phyloP scores from a whole-genome alignment of 768 basidiomycete species.

The button mushroom (Agaricus bisporus) region DNA sequence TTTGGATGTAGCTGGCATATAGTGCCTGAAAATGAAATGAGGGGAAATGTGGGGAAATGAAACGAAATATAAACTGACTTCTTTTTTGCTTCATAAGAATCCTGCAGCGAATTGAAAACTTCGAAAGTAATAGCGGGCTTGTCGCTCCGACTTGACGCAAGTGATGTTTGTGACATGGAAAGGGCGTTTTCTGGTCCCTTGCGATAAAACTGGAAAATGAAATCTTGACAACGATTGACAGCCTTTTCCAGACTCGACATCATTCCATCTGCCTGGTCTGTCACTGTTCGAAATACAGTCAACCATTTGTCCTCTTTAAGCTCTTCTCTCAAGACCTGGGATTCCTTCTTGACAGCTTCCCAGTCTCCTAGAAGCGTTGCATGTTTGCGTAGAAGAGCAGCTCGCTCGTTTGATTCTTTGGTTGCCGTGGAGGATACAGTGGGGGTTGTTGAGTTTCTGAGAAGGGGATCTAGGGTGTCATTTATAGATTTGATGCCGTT shows the following conservation, averaged over 20 bases:
- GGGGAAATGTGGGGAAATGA: neutral
- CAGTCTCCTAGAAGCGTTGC: constrained; percentile 69
- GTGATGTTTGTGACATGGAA: constrained; percentile 15
- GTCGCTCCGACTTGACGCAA: constrained; percentile 44
- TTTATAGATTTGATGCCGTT: constrained; percentile 66
- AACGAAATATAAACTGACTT: constrained; percentile 42
- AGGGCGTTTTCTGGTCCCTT: constrained; percentile 29
- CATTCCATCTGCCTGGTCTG: constrained; percentile 96
- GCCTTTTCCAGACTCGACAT: constrained; percentile 95
- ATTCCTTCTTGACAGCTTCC: constrained; percentile 75
- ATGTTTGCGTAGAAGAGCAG: constrained; percentile 66
- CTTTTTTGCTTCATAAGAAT: constrained; percentile 85
- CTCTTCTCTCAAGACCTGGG: constrained; percentile 80
- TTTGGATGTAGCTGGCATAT: constrained; percentile 89
- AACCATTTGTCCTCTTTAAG: constrained; percentile 97
- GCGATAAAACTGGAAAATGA: constrained; percentile 77
- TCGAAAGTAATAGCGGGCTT: constrained; percentile 51
- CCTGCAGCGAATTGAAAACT: constrained; percentile 57
- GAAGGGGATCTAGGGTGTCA: constrained; percentile 57
- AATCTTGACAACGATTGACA: constrained; percentile 85
- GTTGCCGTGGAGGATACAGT: constrained; percentile 28
- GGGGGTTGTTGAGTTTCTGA: constrained; percentile 42
- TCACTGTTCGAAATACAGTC: constrained; percentile 88
- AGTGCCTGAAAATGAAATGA: constrained; percentile 54
- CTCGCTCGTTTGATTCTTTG: constrained; percentile 32